Conservation (phyloP, 495 filamentous ascomycete genomes). For the Physcia stellaris region DNA sequence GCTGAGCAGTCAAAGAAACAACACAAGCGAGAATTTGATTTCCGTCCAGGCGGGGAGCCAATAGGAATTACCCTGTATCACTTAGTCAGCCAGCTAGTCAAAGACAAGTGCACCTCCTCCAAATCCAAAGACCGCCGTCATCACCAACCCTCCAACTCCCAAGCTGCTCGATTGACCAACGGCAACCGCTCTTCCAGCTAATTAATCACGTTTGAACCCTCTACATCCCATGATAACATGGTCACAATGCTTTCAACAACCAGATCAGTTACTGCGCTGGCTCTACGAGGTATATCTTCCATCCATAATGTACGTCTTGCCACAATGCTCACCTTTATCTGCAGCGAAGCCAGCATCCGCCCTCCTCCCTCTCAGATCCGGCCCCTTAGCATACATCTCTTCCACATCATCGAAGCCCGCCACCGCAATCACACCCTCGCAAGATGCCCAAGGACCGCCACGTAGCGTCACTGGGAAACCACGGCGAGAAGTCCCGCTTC, state of each 20-base stretch:
- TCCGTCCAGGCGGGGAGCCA: no score
- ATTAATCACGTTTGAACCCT: not conserved
- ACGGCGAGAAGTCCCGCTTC: slow-evolving; percentile 65
- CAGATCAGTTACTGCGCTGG: slow-evolving; percentile 51
- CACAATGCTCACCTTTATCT: no score
- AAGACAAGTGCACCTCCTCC: no score
- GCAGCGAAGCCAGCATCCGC: slow-evolving; percentile 48
- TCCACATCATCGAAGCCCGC: slow-evolving; percentile 45
- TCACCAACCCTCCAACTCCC: not conserved
- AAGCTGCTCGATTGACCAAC: not conserved
- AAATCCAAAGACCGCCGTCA: not conserved
- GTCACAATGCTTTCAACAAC: slow-evolving; percentile 47
- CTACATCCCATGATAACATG: slow-evolving; percentile 5
- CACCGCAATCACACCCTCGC: slow-evolving; percentile 27
- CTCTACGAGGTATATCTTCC: slow-evolving; percentile 52
- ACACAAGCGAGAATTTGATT: no score
- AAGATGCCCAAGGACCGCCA: slow-evolving; percentile 17
- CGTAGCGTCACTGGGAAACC: slow-evolving; percentile 34
- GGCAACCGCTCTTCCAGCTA: not conserved
- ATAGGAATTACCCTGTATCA: not conserved
- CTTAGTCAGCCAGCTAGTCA: not conserved
- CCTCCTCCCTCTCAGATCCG: slow-evolving; percentile 43
- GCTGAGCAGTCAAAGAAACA: no score
- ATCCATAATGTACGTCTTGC: no score
- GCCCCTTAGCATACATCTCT: slow-evolving; percentile 40